Base-by-base conservation (phyloP, 345 rosid species). In the Gossypium longicalyx region DNA sequence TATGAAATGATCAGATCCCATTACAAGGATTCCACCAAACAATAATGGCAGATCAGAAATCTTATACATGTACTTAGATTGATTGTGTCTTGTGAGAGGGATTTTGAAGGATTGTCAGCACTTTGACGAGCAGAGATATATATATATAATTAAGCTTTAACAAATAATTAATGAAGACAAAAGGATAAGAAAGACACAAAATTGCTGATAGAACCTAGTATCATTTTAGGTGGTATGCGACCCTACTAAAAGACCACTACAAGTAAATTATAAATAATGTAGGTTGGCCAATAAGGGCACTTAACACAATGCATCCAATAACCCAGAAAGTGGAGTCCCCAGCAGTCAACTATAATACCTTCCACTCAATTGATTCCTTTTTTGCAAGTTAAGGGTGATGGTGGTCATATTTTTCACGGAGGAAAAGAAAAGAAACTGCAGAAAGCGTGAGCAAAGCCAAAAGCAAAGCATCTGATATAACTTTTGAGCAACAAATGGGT, bases 261-360 rank as follows among this genome's bases (percentile, higher is more conserved):
- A 65, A 27, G 44, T n/a, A 52, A 56, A 49, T 22, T 20, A 67
- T 34, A 34, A 34, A 22, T 57, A 34, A 22, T 57, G 56, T 74
- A 63, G 77, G 76, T 79, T 25, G 81, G 78, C 67, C 81, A 79
- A 29, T 70, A 43, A 64, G 76, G 73, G 76, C 78, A 79, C 76
- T 74, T 70, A 49, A 19, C 58, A 63, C 56, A 71, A 20, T 53
- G 7, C 27, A 74, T 71, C 75, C 82, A 70, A 57, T 10, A 34
- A 57, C 27, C 23, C 61, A 57, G 61, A 20, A 52, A 43, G 78
- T 75, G 82, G 76, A 65, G 47, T 58, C 25, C 78, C 53, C 70
- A 68, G 64, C 65, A 60, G 25, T 15, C 71, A 79, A 71, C 68
- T 47, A 63, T 54, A 56, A 49, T 71, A 64, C 59, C 76, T 54